These are phyloP conservation scores for Sinapis alba DNA, from an alignment of 441 rosid species.

Conservation along the genomic window DNA sequence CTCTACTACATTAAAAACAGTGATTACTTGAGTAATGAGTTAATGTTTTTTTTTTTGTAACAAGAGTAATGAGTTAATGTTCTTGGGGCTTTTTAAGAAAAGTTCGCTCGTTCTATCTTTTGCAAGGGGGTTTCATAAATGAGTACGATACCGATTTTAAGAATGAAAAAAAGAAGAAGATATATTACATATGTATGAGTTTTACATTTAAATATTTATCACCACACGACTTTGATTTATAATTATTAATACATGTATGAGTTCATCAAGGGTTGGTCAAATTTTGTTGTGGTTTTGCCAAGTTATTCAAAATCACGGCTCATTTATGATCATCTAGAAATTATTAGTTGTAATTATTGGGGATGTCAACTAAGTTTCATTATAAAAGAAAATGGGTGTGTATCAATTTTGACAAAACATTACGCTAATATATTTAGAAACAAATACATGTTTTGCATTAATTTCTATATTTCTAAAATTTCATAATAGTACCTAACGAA, in stretches of 20 bases:
- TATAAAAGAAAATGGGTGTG: not conserved
- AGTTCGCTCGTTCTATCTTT: not conserved
- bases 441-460: not conserved
- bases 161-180: not conserved
- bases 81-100: not conserved
- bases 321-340: too few species aligned
- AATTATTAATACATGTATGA: not conserved
- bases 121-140: too few species aligned
- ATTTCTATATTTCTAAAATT: not conserved
- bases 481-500: not conserved
- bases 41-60: too few species aligned
- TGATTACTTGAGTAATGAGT: not conserved
- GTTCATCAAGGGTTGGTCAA: too few species aligned
- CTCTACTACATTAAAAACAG: too few species aligned
- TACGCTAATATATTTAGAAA: not conserved
- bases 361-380: not conserved
- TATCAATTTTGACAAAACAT: not conserved
- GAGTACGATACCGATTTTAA: not conserved
- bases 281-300: too few species aligned
- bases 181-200: too few species aligned
- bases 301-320: too few species aligned
- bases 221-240: not conserved
- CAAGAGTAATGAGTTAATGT: not conserved
- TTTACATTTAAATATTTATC: not conserved
- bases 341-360: not conserved